Percentiles rank a stretch among this genome's conserved stretches.
These are phyloP conservation scores for Elsinoe batatas DNA, from an alignment of 2,329 filamentous ascomycete species.

Conservation along the genomic window DNA sequence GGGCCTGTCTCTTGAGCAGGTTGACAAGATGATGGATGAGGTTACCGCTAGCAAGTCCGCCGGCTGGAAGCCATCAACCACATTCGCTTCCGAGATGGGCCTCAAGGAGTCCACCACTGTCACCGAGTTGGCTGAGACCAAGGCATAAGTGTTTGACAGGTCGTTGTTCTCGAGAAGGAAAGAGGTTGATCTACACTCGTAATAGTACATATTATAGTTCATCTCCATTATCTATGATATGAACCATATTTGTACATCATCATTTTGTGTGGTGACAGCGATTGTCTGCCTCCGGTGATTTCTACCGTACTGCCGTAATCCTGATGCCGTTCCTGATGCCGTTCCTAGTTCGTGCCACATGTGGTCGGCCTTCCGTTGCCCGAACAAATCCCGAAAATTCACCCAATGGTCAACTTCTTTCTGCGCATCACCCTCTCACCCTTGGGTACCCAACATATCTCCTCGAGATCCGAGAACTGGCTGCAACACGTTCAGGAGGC, in stretches of 20 bases:
- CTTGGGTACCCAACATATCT: background rate
- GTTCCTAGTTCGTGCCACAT: background rate
- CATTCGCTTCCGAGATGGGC: conserved; percentile 23
- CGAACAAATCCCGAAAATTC: background rate
- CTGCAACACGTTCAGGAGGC: background rate
- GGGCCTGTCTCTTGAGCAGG: conserved; percentile 31
- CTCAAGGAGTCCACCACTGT: conserved; percentile 15
- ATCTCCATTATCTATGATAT: background rate
- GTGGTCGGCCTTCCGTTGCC: background rate
- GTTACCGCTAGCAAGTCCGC: conserved; percentile 32
- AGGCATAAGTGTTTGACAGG: conserved; percentile 5
- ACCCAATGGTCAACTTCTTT: background rate
- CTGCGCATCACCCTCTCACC: background rate
- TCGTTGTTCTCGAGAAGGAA: background rate
- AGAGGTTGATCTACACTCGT: background rate
- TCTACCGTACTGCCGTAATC: background rate
- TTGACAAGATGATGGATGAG: conserved; percentile 37
- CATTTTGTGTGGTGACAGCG: background rate
- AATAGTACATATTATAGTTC: background rate
- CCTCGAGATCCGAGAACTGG: background rate
- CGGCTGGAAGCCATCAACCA: conserved; percentile 24
- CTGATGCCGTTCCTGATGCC: background rate
- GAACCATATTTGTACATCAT: background rate
- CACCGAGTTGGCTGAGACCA: conserved; percentile 14
- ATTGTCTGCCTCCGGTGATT: too few species aligned